A percentile compares a stretch with the other conserved stretches of the same genome.
phyloP scores from a whole-genome alignment of 805 yeast species.

The Ogataea populi-albae region DNA sequence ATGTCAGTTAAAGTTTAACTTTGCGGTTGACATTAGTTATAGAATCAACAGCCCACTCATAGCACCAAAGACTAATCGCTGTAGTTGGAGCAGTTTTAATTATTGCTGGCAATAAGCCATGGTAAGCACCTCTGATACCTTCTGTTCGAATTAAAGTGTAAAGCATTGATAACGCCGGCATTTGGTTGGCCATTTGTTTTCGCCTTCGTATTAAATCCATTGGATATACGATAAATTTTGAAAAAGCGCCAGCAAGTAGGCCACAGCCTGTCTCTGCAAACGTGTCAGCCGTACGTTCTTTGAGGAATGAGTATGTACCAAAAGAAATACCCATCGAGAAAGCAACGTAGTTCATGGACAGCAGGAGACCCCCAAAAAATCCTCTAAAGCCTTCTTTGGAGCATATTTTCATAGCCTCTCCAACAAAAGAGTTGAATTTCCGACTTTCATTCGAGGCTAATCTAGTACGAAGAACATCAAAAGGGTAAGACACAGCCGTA shows the following conservation, averaged over 20 bases:
- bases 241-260: conserved; percentile 67
- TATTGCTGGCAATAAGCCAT: conserved; percentile 69
- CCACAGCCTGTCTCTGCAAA: conserved; percentile 60
- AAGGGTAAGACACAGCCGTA: conserved; percentile 77
- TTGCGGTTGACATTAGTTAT: conserved; percentile 14
- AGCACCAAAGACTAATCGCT: conserved; percentile 36
- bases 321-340: conserved; percentile 74
- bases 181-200: conserved; percentile 51
- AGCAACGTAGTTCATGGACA: conserved; percentile 61
- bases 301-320: conserved; percentile 56
- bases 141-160: conserved; percentile 46
- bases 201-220: conserved; percentile 79
- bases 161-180: conserved; percentile 26
- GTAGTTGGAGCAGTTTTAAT: conserved; percentile 77
- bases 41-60: conserved; percentile 29
- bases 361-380: conserved; percentile 47
- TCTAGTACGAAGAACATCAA: conserved; percentile 85
- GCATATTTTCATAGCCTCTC: conserved; percentile 36
- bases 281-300: conserved; percentile 37
- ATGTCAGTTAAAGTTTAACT: not conserved
- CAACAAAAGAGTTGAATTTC: conserved; percentile 32
- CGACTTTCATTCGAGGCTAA: conserved; percentile 60
- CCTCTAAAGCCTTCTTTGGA: conserved; percentile 39
- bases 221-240: conserved; percentile 80
- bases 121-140: conserved; percentile 68